Evolutionary conservation across 768 basidiomycete genomes (phyloP), one percentile per base, ranked within the genome.

Genomic region (Mycena filopes): DNA sequence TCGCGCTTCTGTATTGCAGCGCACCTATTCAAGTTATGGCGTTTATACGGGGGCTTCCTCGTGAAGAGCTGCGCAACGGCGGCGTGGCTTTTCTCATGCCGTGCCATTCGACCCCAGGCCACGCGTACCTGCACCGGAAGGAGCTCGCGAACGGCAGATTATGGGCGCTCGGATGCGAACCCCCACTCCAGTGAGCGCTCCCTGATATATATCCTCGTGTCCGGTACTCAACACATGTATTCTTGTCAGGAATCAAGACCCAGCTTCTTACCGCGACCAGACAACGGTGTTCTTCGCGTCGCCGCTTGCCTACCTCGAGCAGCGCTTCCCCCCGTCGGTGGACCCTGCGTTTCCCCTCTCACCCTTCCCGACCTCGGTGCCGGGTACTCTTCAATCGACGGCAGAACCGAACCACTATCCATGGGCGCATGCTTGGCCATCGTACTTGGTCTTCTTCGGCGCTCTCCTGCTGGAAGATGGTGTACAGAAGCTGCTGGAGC

Each of bases 61-160:
- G 76, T 6, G 72, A 80, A 10, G 80, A 88, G 21, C 78, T 91
- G 26, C 67, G 69, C 7, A 70, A 76, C 21, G 78, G 74, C 15
- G 83, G 82, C 4, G 78, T 97, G 23, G 95, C 93, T 1, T 89
- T 95, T 71, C 78, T 98, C 23, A 96, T 95, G 93, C 97, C 98
- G 12, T 99, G 98, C 68, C 97, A 99, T 78, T 98, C 96, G 23
- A 94, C 93, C 1, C 97, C 97, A 7, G 95, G 93, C 80, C 92
- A 94, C 72, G 89, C 95, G 2, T 91, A 95, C 76, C 74, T 99
- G 10, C 98, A 99, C 75, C 82, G 87, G 21, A 78, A 81, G 26
- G 84, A 91, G 51, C 82, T 94, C 11, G 87, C 86, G 23, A 73
- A 80, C 15, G 86, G 86, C 10, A 78, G 80, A 55, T 79, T 91